Base-by-base conservation (phyloP, 495 filamentous ascomycete genomes). In the Lichina pygmaea region DNA sequence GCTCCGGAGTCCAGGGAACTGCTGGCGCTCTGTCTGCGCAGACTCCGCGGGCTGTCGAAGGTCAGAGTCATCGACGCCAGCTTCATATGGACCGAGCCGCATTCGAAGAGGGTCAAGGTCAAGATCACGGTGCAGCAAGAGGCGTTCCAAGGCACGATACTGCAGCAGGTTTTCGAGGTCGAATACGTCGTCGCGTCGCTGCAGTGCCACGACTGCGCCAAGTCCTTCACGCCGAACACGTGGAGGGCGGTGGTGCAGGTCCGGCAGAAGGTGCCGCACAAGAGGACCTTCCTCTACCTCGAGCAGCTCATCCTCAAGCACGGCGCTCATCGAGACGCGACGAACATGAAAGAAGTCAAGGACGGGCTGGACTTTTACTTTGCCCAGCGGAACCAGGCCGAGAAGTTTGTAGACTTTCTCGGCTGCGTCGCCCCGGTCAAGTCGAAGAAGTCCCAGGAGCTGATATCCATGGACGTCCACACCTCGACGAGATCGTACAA, bases 21-120 rank as follows among this genome's bases (percentile, higher is more conserved):
- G 40, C 64, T 97, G 30, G 86, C 89, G 9, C 58, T 94, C 32
- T 97, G 89, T 63, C 61, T 97, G 45, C 70, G 79, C 54, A 81
- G 79, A 53, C 59, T 97, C 46, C 66, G 73, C 44, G 84, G 86
- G 37, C 59, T 97, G 46, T 67, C 71, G 52, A 89, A 82, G 62
- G 81, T 91, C 46, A 67, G 89, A 39, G 85, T 97, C 49, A 83
- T 89, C 55, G 89, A 97, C 53, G 89, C 89, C 34, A 78, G 72
- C 53, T 97, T 97, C 57, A 82, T 93, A 51, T 97, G 89, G 89
- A 97, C 89, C 3, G 89, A 97, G 61, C 89, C 89, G 7, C 89
- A 97, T 64, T 91, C 81, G 43, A 66, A 81, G 54, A 66, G 89
- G 53, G 67, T 97, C 44, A 85, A 80, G 56, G 74, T 97, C 50